phyloP scores from a whole-genome alignment of 2,329 filamentous ascomycete genomes.

The Fusarium incarnatum region DNA sequence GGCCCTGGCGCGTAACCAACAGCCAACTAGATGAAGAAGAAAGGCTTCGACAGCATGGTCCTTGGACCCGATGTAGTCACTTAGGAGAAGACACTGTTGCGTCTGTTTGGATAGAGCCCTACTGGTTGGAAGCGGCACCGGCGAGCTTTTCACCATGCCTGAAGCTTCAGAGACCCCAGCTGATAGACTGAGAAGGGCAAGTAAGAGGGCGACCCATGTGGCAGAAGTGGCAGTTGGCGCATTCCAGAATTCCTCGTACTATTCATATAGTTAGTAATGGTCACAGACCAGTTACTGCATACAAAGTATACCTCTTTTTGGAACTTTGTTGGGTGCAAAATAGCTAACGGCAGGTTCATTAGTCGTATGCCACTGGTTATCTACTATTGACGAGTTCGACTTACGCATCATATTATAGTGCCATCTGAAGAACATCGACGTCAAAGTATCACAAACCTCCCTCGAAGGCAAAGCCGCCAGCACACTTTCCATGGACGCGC shows the following conservation, averaged over 20 bases:
- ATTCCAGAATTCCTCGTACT: constrained; percentile 60
- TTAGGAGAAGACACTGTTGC: constrained; percentile 57
- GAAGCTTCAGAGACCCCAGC: constrained; percentile 48
- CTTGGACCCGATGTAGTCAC: constrained; percentile 56
- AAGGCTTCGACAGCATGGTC: constrained; percentile 59
- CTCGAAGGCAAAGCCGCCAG: constrained; percentile 40
- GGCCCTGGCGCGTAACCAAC: constrained; percentile 46
- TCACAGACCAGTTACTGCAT: not conserved
- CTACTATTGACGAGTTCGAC: not conserved
- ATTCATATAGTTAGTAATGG: not conserved
- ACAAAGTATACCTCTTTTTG: constrained; percentile 37
- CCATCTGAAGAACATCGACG: constrained; percentile 49
- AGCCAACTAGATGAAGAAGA: constrained; percentile 55
- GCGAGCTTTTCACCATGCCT: constrained; percentile 36
- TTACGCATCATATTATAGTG: constrained; percentile 44
- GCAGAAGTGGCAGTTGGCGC: constrained; percentile 40
- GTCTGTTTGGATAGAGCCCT: constrained; percentile 46
- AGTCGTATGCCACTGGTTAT: too few relatives aligned
- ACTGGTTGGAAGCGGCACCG: constrained; percentile 30
- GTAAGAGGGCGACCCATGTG: constrained; percentile 60
- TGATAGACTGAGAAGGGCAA: constrained; percentile 56
- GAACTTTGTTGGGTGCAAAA: constrained; percentile 48
- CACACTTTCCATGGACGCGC: constrained; percentile 25
- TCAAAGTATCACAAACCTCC: constrained; percentile 47
- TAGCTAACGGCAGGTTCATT: constrained; percentile 9